Evolutionary conservation across 805 yeast genomes (phyloP), one percentile per base, ranked within the genome.

Genomic region (Zygosaccharomyces siamensis): DNA sequence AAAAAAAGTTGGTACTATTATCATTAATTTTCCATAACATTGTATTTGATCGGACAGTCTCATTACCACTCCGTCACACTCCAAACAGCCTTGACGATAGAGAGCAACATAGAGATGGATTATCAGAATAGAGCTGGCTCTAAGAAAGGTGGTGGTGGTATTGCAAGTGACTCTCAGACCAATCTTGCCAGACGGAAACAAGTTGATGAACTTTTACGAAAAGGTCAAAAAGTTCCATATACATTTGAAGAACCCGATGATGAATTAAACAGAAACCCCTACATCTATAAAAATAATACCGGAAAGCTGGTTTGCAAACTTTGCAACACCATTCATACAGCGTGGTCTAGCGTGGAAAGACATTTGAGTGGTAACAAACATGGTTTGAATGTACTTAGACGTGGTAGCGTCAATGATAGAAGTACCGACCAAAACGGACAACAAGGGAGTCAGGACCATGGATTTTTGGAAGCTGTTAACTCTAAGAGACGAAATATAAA

Each of bases 81-180:
- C 3, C 20, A 18, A 18, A 18, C 20, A 18, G 20, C 20, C 20
- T 18, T 18, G 20, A 2, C 3, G 20, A 18, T 18, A 18, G 20
- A 18, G 20, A 18, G 20, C 20, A 18, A 31, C 38, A 45, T 24
- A 24, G 21, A 35, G 5, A 89, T 89, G 97, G 96, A 89, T 65
- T 87, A 87, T 62, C 90, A 88, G 53, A 86, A 86, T 57, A 70
- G 96, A 59, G 95, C 86, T 2, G 96, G 96, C 39, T 84, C 95
- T 5, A 89, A 89, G 68, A 82, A 87, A 63, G 97, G 97, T 31
- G 80, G 84, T 26, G 97, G 97, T 56, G 97, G 96, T 5, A 73
- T 89, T 16, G 97, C 96, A 0, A 86, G 86, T 4, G 70, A 73
- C 39, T 78, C 81, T 18, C 89, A 85, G 54, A 73, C 83, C 5